Evolutionary conservation across 148 eudicot species (phyloP), one percentile per base, ranked within the genome.

Genomic region (Fagopyrum tataricum): DNA sequence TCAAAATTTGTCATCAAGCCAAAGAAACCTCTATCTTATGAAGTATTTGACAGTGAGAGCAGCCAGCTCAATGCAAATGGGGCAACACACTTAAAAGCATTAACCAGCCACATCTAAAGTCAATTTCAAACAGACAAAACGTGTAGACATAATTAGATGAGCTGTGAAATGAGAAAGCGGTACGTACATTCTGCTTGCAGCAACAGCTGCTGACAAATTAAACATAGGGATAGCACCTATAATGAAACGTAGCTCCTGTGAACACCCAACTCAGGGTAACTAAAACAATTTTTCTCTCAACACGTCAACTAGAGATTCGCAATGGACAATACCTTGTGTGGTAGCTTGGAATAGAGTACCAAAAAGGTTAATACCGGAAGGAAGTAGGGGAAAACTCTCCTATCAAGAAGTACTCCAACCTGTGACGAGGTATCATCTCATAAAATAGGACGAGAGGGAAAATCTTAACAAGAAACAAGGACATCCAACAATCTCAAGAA

Each of bases 181-280:
- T 26, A 46, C 88, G 69, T 94, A 94, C 98, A 94, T 87, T 87
- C 98, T 90, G 79, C 80, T 88, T 58, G 98, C 98, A 71, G 96
- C 88, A 75, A 91, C 61, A 74, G 98, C 97, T 70, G 97, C 98
- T 20, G 91, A 82, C 67, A 94, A 78, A 81, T 94, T 94, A 67
- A 94, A 88, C 55, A 94, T 81, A 44, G 97, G 98, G 77, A 94
- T 79, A 56, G 98, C 87, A 81, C 88, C 75, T 64, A 94, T 88
- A 70, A 94, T 80, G 82, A 94, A 94, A 24, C 98, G 98, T 53
- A 94, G 87, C 80, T 94, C 98, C 98, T 94, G 87, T 72, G 76
- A 77, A 72, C 87, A 76, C 69, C 46, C 71, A 75, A 76, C 37
- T 13, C 47, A 71, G 12, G 2, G 64, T 44, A 23, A 48, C 61